A percentile compares a stretch with the other conserved stretches of the same genome.
Conservation (phyloP, 2,329 filamentous ascomycete species). For the Neophaeococcomyces aloes region DNA sequence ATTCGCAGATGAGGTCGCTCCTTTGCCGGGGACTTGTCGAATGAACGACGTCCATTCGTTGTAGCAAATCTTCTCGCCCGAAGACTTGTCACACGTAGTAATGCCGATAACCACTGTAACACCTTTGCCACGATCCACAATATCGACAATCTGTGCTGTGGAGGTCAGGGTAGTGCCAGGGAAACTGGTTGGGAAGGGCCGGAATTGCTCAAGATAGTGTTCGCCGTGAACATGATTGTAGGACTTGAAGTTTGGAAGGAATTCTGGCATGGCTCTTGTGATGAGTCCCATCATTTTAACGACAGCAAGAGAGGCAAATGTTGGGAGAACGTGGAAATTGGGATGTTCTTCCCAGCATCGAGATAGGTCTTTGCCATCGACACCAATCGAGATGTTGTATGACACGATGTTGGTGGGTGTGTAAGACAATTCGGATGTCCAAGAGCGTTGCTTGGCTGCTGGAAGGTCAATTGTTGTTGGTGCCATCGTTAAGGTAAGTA, state of each 20-base stretch:
- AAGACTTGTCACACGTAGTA: constrained; percentile 8
- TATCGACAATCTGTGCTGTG: constrained; percentile 10
- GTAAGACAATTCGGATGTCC: constrained; percentile 8
- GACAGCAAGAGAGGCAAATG: constrained; percentile 9
- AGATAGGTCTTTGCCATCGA: constrained; percentile 8
- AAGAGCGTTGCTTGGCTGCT: constrained; percentile 3
- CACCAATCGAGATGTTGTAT: constrained; percentile 15
- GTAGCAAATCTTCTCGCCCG: constrained; percentile 10
- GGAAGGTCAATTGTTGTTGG: constrained; percentile 4
- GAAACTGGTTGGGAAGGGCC: constrained; percentile 6
- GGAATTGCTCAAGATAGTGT: constrained; percentile 10
- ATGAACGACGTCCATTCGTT: constrained; percentile 14
- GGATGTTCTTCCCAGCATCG: constrained; percentile 13
- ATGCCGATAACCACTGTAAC: constrained; percentile 11
- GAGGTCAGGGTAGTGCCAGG: constrained; percentile 6
- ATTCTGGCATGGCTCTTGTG: constrained; percentile 7
- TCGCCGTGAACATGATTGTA: constrained; percentile 14
- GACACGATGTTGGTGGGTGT: constrained; percentile 9
- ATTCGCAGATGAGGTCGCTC: constrained; percentile 4
- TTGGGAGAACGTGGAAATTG: constrained; percentile 10
- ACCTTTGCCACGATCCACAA: constrained; percentile 11
- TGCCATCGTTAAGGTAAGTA: neutral
- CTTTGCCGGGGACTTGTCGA: constrained; percentile 10
- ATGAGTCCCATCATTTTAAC: constrained; percentile 11
- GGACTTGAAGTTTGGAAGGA: constrained; percentile 10